A percentile compares a stretch with the other conserved stretches of the same genome.
These are phyloP conservation scores for Skeletonema costatum DNA, from an alignment of 108 stramenopile species.

Conservation along the genomic window DNA sequence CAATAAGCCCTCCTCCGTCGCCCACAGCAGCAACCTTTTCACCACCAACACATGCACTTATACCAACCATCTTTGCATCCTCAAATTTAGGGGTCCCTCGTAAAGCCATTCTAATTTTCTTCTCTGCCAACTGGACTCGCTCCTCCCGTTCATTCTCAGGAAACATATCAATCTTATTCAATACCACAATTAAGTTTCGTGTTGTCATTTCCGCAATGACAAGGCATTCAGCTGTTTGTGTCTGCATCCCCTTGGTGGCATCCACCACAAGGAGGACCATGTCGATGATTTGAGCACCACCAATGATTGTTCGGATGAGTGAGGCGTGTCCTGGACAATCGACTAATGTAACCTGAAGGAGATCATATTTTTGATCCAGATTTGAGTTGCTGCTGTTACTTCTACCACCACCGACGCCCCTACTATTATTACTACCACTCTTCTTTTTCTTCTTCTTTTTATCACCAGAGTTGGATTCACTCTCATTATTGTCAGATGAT, in stretches of 20 bases:
- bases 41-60: slow-evolving; percentile 92
- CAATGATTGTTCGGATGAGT: slow-evolving; percentile 98
- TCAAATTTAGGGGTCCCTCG: slow-evolving; percentile 74
- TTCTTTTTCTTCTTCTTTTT: slow-evolving; percentile 15
- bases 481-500: background rate
- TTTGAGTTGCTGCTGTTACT: slow-evolving; percentile 2
- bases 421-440: background rate
- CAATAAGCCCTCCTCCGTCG: slow-evolving; percentile 2
- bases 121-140: slow-evolving; percentile 60
- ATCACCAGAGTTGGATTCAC: background rate
- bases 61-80: slow-evolving; percentile 74
- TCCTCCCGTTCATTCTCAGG: slow-evolving; percentile 71
- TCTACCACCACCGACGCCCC: background rate
- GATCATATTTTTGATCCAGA: slow-evolving; percentile 40
- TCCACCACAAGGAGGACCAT: slow-evolving; percentile 96
- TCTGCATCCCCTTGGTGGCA: slow-evolving; percentile 97
- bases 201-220: slow-evolving; percentile 97
- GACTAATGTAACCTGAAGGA: slow-evolving; percentile 89
- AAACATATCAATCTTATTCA: slow-evolving; percentile 95
- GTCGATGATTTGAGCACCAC: slow-evolving; percentile 97
- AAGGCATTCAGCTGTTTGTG: slow-evolving; percentile 98
- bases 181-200: slow-evolving; percentile 84
- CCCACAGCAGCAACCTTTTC: slow-evolving; percentile 89
- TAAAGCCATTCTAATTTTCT: slow-evolving; percentile 62
- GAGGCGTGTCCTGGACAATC: slow-evolving; percentile 99